Percentiles rank a stretch among this genome's conserved stretches.
These are phyloP conservation scores for Plectranthus barbatus DNA, from an alignment of 257 asterid genomes.

Conservation along the genomic window DNA sequence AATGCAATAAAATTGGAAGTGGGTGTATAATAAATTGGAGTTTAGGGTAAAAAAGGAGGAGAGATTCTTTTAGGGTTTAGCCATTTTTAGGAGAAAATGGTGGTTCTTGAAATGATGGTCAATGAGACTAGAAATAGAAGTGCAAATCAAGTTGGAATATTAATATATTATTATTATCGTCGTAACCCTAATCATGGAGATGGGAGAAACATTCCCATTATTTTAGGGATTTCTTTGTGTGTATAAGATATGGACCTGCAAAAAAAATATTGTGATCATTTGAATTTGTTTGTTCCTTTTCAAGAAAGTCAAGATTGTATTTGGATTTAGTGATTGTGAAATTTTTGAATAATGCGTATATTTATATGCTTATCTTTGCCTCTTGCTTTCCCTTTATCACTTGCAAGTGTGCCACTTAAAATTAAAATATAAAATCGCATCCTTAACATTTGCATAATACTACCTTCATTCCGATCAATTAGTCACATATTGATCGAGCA, in stretches of 20 bases:
- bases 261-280: too few species aligned
- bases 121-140: constrained; percentile 16
- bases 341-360: too few species aligned
- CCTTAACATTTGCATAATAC: too few species aligned
- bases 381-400: background rate
- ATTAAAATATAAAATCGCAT: too few species aligned
- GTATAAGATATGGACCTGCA: too few species aligned
- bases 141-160: constrained; percentile 12
- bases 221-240: too few species aligned
- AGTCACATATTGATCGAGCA: too few species aligned
- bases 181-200: constrained; percentile 17
- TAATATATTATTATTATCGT: constrained; percentile 14
- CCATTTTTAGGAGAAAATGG: constrained; percentile 25
- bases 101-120: background rate
- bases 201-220: constrained; percentile 22
- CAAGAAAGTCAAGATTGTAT: too few species aligned
- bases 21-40: background rate
- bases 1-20: background rate
- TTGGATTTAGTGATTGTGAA: too few species aligned
- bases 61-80: constrained; percentile 22
- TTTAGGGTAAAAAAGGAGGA: constrained; percentile 15
- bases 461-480: too few species aligned
- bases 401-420: background rate
- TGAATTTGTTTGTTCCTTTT: too few species aligned
- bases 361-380: too few species aligned